Evolutionary conservation across 495 filamentous ascomycete species (phyloP).

Genomic region (Astrothelium macrocarpum): DNA sequence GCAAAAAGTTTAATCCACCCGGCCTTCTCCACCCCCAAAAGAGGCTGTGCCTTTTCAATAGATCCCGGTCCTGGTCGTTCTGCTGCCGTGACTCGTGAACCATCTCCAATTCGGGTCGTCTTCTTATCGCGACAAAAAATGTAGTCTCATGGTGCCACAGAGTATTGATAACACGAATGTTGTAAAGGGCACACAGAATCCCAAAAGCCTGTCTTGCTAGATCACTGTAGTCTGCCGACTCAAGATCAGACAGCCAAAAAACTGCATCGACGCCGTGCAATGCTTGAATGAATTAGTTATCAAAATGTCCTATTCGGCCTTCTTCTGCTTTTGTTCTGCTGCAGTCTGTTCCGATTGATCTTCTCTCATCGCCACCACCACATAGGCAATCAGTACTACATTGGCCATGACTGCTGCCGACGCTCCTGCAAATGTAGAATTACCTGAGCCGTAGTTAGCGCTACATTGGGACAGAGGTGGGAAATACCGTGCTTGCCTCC

Average conservation of each 20-base stretch:
- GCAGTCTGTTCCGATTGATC: slow-evolving; percentile 62
- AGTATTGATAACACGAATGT: too few species aligned
- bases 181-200: too few species aligned
- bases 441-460: slow-evolving; percentile 45
- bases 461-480: neutral
- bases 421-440: slow-evolving; percentile 75
- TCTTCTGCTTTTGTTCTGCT: slow-evolving; percentile 48
- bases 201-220: too few species aligned
- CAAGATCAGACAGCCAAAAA: too few species aligned
- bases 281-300: neutral
- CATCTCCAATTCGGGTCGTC: neutral
- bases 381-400: slow-evolving; percentile 79
- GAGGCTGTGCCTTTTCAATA: neutral
- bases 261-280: neutral
- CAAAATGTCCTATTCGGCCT: slow-evolving; percentile 39
- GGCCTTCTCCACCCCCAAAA: neutral
- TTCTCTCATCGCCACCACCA: slow-evolving; percentile 84
- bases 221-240: too few species aligned
- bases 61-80: neutral
- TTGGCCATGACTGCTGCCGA: slow-evolving; percentile 84
- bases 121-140: neutral
- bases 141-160: too few species aligned
- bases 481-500: slow-evolving; percentile 42
- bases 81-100: neutral
- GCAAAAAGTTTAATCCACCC: neutral